phyloP scores from a whole-genome alignment of 2,329 filamentous ascomycete species.

The Talaromyces marneffei region DNA sequence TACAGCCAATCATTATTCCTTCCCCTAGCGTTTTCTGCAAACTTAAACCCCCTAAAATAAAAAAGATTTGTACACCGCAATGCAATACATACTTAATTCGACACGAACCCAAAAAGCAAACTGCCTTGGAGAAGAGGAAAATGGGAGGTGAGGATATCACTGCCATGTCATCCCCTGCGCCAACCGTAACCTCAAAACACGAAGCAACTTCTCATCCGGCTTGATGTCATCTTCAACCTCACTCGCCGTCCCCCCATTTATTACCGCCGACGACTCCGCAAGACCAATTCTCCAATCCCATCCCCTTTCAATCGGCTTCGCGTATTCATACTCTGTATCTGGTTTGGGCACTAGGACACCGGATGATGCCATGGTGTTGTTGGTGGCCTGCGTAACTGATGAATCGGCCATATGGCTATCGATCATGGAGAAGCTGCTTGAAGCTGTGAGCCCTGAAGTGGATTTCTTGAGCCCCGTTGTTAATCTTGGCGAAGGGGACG shows the following conservation, averaged over 20 bases:
- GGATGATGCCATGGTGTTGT: constrained; percentile 29
- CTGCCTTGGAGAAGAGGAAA: background rate
- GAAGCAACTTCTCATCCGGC: constrained; percentile 46
- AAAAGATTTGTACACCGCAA: background rate
- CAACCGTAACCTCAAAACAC: constrained; percentile 51
- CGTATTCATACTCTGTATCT: constrained; percentile 18
- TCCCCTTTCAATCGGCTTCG: constrained; percentile 44
- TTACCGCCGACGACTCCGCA: constrained; percentile 53
- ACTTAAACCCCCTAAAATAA: background rate
- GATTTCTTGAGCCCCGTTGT: constrained; percentile 63
- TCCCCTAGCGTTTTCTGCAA: background rate
- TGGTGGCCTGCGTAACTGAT: constrained; percentile 1
- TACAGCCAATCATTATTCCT: background rate
- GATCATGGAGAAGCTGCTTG: constrained; percentile 62
- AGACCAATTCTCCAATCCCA: constrained; percentile 68
- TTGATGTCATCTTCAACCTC: constrained; percentile 1
- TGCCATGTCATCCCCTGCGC: constrained; percentile 12
- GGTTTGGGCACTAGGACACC: constrained; percentile 41
- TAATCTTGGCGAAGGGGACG: constrained; percentile 44
- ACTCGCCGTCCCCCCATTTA: constrained; percentile 42
- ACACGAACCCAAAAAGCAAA: background rate
- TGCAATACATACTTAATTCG: background rate
- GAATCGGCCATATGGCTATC: constrained; percentile 65
- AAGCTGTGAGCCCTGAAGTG: constrained; percentile 49
- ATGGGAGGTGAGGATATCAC: background rate